These are phyloP conservation scores for Wilcoxina mikolae DNA, from an alignment of 495 filamentous ascomycete genomes.

Conservation along the genomic window DNA sequence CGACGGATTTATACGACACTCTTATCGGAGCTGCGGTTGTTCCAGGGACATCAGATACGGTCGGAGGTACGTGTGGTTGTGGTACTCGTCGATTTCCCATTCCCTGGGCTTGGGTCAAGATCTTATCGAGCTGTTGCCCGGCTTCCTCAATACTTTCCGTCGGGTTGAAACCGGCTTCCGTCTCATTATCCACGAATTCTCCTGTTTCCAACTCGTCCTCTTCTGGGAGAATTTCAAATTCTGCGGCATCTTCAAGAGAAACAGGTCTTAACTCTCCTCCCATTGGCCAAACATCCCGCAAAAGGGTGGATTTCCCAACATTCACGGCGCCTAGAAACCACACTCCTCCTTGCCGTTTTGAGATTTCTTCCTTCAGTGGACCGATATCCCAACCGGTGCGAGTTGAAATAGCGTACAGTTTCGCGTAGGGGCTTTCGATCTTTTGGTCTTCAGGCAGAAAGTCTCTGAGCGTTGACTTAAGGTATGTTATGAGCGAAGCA, in stretches of 20 bases:
- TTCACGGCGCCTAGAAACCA: slow-evolving; percentile 99
- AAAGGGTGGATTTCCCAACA: slow-evolving; percentile 87
- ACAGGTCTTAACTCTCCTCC: slow-evolving; percentile 17
- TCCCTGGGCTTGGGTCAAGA: slow-evolving; percentile 3
- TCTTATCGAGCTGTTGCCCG: neutral
- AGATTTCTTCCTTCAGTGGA: slow-evolving; percentile 19
- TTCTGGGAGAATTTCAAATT: slow-evolving; percentile 19
- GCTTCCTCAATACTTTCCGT: neutral
- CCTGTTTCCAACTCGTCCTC: too few species aligned
- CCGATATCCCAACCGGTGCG: slow-evolving; percentile 23
- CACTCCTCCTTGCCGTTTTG: slow-evolving; percentile 55
- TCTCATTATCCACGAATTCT: slow-evolving; percentile 30
- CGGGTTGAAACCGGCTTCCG: neutral
- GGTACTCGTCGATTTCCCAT: slow-evolving; percentile 22
- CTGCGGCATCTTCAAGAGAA: slow-evolving; percentile 21
- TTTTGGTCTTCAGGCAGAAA: slow-evolving; percentile 46
- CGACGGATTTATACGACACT: slow-evolving; percentile 46
- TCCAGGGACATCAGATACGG: slow-evolving; percentile 73
- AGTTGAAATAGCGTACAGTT: slow-evolving; percentile 17
- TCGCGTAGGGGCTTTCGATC: slow-evolving; percentile 18
- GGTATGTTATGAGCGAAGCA: slow-evolving; percentile 65
- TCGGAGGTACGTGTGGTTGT: slow-evolving; percentile 38
- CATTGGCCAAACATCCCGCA: slow-evolving; percentile 34
- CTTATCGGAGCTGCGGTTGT: slow-evolving; percentile 92
- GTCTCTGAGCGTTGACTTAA: slow-evolving; percentile 56